Evolutionary conservation across 306 rosid genomes (phyloP).

Genomic region (Quercus bicolor): DNA sequence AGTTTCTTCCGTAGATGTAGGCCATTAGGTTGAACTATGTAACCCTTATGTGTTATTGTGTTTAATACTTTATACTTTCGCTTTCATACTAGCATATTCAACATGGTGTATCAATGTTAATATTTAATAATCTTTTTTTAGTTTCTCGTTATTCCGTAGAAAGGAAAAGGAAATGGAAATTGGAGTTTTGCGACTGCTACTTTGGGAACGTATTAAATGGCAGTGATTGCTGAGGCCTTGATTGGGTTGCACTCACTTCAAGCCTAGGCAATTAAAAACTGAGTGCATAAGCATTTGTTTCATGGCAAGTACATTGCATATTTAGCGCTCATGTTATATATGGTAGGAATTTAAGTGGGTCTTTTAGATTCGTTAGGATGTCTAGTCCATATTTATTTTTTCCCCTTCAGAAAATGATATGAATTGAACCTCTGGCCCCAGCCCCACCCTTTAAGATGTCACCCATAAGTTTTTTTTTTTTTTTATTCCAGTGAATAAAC

Average conservation of each 20-base stretch:
- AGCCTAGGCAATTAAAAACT: background rate
- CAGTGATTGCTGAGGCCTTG: background rate
- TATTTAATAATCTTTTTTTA: no score
- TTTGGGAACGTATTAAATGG: background rate
- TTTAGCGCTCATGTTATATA: background rate
- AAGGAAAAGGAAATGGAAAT: background rate
- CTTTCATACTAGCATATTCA: no score
- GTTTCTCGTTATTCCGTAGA: no score
- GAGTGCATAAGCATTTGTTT: background rate
- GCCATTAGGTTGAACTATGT: no score
- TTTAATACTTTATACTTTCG: no score
- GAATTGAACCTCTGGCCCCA: background rate
- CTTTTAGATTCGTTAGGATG: background rate
- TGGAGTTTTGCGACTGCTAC: background rate
- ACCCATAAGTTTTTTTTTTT: background rate
- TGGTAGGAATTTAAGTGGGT: background rate
- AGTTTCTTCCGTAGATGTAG: fast-evolving
- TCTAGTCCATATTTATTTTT: background rate
- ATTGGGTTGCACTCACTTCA: background rate
- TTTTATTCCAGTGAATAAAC: background rate
- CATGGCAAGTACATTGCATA: background rate
- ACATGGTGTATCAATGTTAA: no score
- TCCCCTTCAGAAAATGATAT: background rate
- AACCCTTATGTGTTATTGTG: no score
- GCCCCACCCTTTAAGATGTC: background rate